phyloP scores from a whole-genome alignment of 768 basidiomycete species.

The Tremella fuciformis region DNA sequence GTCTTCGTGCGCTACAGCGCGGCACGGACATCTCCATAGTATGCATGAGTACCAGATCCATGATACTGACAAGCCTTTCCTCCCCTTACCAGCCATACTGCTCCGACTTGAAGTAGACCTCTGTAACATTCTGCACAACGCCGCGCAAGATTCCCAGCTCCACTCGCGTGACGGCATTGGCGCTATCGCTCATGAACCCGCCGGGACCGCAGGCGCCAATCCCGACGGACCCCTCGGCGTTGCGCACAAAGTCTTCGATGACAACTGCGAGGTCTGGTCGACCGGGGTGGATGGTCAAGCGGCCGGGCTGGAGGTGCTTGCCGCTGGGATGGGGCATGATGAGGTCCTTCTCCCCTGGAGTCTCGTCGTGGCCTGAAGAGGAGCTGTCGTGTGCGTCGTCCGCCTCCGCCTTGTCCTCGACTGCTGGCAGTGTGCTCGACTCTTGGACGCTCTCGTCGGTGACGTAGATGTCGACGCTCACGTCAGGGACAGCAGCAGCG shows the following conservation, averaged over 20 bases:
- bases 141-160: conserved; percentile 2
- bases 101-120: conserved; percentile 1
- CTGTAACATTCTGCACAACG: neutral
- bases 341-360: neutral
- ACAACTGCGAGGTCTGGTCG: neutral
- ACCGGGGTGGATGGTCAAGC: neutral
- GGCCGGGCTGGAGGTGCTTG: neutral
- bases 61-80: neutral
- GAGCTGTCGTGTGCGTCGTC: neutral
- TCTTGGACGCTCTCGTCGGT: neutral
- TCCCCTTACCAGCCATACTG: neutral
- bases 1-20: too few relatives aligned
- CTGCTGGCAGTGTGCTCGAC: neutral
- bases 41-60: neutral
- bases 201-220: neutral
- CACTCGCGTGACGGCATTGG: neutral
- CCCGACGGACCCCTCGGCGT: neutral
- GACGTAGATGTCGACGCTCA: neutral
- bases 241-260: neutral
- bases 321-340: neutral
- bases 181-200: neutral
- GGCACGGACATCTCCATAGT: too few relatives aligned
- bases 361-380: neutral
- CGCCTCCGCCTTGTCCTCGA: neutral
- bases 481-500: neutral